Evolutionary conservation across 805 yeast species (phyloP).

Genomic region (Starmerella apis): DNA sequence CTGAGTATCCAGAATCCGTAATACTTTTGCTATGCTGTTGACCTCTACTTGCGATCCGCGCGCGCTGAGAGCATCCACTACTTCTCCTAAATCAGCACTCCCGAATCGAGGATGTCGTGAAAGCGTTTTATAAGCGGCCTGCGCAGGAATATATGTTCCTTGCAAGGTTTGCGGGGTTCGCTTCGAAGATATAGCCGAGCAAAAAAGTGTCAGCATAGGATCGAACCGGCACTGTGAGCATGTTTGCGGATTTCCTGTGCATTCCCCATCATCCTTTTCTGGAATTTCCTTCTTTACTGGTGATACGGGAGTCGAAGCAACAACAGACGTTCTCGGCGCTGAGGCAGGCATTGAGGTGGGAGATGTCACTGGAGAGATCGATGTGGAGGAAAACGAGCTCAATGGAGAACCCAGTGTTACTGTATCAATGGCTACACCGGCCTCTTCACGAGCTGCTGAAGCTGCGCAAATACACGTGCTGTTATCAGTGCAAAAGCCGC

Average conservation of each 20-base stretch:
- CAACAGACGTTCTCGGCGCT: not conserved
- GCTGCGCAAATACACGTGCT: slow-evolving; percentile 90
- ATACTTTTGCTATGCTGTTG: slow-evolving; percentile 75
- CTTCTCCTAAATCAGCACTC: slow-evolving; percentile 58
- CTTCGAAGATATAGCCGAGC: slow-evolving; percentile 65
- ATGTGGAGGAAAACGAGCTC: slow-evolving; percentile 15
- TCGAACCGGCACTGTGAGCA: slow-evolving; percentile 74
- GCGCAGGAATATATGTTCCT: slow-evolving; percentile 63
- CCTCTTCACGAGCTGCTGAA: slow-evolving; percentile 39
- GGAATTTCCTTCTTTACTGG: not conserved
- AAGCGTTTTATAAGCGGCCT: slow-evolving; percentile 81
- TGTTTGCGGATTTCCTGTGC: slow-evolving; percentile 83
- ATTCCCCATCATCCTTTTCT: slow-evolving; percentile 28
- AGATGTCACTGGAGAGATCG: slow-evolving; percentile 11
- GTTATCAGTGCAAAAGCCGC: slow-evolving; percentile 90
- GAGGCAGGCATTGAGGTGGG: not conserved
- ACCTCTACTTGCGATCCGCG: slow-evolving; percentile 86
- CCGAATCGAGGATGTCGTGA: slow-evolving; percentile 71
- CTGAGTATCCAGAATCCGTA: slow-evolving; percentile 59
- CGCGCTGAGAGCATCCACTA: slow-evolving; percentile 66
- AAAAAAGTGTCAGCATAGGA: slow-evolving; percentile 80
- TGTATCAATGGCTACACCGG: slow-evolving; percentile 22
- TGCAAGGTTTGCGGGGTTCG: slow-evolving; percentile 17
- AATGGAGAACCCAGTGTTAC: slow-evolving; percentile 24
- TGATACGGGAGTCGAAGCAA: not conserved